phyloP scores from a whole-genome alignment of 2,329 filamentous ascomycete genomes.

The Apiospora kogelbergensis region DNA sequence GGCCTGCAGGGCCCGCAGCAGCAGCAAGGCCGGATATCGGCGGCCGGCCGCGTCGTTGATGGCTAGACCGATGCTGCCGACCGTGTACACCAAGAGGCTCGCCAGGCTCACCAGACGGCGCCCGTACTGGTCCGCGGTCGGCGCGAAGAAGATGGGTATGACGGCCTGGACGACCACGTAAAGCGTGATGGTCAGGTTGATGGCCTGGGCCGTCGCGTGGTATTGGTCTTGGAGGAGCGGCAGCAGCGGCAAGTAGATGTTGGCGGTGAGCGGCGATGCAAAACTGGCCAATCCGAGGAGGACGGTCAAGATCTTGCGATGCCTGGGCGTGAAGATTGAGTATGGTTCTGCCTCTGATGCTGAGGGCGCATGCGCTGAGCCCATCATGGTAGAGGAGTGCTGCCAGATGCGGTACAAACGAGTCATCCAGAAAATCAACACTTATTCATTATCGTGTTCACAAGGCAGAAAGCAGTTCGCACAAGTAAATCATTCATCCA shows the following conservation, averaged over 20 bases:
- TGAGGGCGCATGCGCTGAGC: not conserved
- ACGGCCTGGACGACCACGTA: constrained; percentile 13
- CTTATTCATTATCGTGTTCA: too few species aligned
- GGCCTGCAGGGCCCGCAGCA: not conserved
- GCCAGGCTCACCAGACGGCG: constrained; percentile 5
- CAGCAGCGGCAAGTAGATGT: constrained; percentile 14
- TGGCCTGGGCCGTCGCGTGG: constrained; percentile 7
- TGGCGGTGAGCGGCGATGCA: constrained; percentile 12
- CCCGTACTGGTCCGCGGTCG: constrained; percentile 3
- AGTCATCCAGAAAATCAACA: too few species aligned
- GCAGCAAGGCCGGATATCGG: not conserved
- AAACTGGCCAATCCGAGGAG: constrained; percentile 12
- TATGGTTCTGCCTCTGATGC: not conserved
- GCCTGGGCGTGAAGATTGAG: not conserved
- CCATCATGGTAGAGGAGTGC: not conserved
- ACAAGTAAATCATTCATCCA: too few species aligned
- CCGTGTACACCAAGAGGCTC: not conserved
- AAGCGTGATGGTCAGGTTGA: constrained; percentile 14
- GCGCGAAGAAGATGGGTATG: constrained; percentile 10
- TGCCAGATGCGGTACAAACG: not conserved
- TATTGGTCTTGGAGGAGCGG: constrained; percentile 7
- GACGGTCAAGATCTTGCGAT: constrained; percentile 9
- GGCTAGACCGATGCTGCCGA: constrained; percentile 6
- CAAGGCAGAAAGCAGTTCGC: too few species aligned
- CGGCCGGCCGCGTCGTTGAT: not conserved